Evolutionary conservation across 306 rosid genomes (phyloP).

Genomic region (Acacia confusa): DNA sequence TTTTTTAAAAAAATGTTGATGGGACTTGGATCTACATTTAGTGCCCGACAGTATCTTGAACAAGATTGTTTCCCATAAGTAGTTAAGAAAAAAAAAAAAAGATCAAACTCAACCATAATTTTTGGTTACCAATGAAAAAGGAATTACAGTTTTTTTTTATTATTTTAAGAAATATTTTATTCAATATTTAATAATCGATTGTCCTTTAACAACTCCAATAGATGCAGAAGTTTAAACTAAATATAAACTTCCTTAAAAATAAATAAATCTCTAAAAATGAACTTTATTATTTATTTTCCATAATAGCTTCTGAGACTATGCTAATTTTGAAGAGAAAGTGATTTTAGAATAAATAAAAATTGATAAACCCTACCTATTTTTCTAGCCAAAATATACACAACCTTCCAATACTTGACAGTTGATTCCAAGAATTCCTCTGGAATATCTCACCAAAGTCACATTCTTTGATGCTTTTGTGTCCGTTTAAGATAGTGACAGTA

Average conservation of each 20-base stretch:
- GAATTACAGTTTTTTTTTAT: too few relatives aligned
- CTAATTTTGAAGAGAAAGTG: neutral
- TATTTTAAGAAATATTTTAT: too few relatives aligned
- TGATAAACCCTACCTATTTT: neutral
- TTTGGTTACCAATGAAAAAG: too few relatives aligned
- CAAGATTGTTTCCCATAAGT: too few relatives aligned
- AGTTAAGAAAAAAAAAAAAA: too few relatives aligned
- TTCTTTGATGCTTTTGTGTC: neutral
- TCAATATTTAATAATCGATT: too few relatives aligned
- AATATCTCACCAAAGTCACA: neutral
- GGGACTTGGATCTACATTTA: too few relatives aligned
- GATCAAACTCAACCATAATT: too few relatives aligned
- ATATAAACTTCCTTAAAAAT: neutral
- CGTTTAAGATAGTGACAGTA: too few relatives aligned
- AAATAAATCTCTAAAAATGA: neutral
- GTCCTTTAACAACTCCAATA: too few relatives aligned
- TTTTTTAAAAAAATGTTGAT: too few relatives aligned
- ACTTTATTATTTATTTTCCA: neutral
- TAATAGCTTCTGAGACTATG: neutral
- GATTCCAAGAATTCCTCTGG: neutral
- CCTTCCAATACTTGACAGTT: neutral
- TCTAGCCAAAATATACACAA: neutral
- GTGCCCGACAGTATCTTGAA: too few relatives aligned
- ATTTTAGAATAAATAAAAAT: neutral
- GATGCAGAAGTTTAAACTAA: neutral